Conservation (phyloP, 352 stramenopile species). For the Pilasporangium apinafurcum region DNA sequence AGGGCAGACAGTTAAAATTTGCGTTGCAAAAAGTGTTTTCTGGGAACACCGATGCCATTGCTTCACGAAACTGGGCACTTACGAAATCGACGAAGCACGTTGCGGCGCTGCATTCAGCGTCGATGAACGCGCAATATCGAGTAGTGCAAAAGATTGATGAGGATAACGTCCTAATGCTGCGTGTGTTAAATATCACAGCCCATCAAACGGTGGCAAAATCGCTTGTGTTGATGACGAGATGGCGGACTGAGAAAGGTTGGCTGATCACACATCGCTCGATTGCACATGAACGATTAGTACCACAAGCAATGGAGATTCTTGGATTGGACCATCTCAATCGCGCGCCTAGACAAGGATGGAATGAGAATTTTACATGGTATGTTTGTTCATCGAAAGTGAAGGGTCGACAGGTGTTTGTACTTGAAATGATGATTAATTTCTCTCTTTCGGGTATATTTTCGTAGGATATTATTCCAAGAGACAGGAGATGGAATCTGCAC, state of each 20-base stretch:
- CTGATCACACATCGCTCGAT: neutral
- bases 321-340: too few species aligned
- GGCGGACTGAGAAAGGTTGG: neutral
- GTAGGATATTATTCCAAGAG: too few species aligned
- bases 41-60: slow-evolving; percentile 14
- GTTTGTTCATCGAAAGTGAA: slow-evolving; percentile 8
- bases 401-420: too few species aligned
- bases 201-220: slow-evolving; percentile 8
- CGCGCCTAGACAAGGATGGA: too few species aligned
- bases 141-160: slow-evolving; percentile 8
- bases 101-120: slow-evolving; percentile 29
- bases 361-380: slow-evolving; percentile 5
- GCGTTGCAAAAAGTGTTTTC: slow-evolving; percentile 49
- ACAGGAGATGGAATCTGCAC: slow-evolving; percentile 1
- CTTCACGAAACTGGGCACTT: slow-evolving; percentile 34
- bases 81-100: slow-evolving; percentile 18
- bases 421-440: too few species aligned
- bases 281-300: too few species aligned
- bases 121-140: slow-evolving; percentile 30
- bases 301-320: too few species aligned
- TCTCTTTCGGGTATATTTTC: too few species aligned
- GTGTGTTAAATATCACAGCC: slow-evolving; percentile 6
- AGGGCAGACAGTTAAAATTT: slow-evolving; percentile 39
- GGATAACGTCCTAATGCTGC: slow-evolving; percentile 9
- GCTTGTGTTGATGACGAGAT: slow-evolving; percentile 5